Evolutionary conservation across 106 monocot genomes (phyloP), one percentile per base, ranked within the genome.

Genomic region (Agapanthus africanus): DNA sequence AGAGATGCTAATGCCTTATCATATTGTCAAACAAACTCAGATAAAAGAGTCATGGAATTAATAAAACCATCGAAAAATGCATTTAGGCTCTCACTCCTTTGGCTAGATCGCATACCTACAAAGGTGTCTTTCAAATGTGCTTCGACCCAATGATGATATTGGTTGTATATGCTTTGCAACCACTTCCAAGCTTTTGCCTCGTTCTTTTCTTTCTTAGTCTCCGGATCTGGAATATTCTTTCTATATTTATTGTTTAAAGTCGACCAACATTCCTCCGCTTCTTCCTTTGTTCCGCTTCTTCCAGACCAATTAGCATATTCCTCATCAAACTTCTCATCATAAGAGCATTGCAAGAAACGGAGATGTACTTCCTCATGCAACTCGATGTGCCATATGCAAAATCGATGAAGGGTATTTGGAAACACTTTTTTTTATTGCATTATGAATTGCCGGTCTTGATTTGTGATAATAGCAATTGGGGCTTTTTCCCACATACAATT

Each of bases 41-140:
- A 67, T 11, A 76, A 14, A 14, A 59, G 40, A n/a, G 81, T 76
- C 38, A 38, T 71, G 11, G 71, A 54, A 21, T 26, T 67, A 6
- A 81, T 16, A 44, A 34, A 72, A 18, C 76, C 81, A 68, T 76
- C 66, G 49, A 81, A 81, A 37, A 49, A 76, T 32, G 71, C 25
- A 26, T n/a, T n/a, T n/a, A n/a, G n/a, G n/a, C n/a, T n/a, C n/a
- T n/a, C n/a, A n/a, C n/a, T n/a, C n/a, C 68, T 69, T 25, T 73
- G 66, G 16, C 42, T 63, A 5, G 73, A 21, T 18, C 59, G 59
- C 64, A 77, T 63, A 11, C 64, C 81, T 9, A 77, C 77, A 69
- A 69, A 69, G 23, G 32, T 52, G 18, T 69, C 50, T 7, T 32
- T 50, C 9, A 50, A 25, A 52, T 47, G 50, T 9, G 15, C 11